Evolutionary conservation across 2,329 filamentous ascomycete genomes (phyloP), one percentile per base, ranked within the genome.

Genomic region (Colletotrichum eleusines): DNA sequence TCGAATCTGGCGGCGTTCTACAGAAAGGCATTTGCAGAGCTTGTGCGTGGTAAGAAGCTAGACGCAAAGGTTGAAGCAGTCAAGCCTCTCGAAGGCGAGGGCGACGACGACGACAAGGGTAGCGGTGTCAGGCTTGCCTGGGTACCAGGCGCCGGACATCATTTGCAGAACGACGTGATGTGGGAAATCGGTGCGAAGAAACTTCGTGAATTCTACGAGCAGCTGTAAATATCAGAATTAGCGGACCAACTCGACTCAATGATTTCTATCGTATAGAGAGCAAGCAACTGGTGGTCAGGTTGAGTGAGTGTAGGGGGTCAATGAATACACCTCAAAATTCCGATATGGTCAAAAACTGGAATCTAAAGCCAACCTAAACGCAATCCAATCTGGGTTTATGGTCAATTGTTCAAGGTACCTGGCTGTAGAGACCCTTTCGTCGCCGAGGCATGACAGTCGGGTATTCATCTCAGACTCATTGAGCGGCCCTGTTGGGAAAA

Each of bases 91-190:
- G 31, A 66, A 0, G 76, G 75, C 0, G 76, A 75, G 51, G 76
- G 73, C 8, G 76, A 60, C 1, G 33, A 73, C 38, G 79, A 80
- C 58, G 73, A 75, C 26, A 73, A 51, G 2, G 77, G 78, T 4
- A 74, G 78, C 14, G 83, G 82, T 1, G 83, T 87, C 12, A 76
- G 77, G 57, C 76, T 85, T 57, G 79, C 74, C 20, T 76, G 84
- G 55, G 83, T 87, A 1, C 77, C 80, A 3, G 81, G 80, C 3
- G 79, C 84, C 4, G 86, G 83, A 2, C 86, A 89, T 75, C 86
- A 89, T 76, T 71, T 88, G 54, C 85, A 88, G 75, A 87, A 88
- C 66, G 85, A 88, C 73, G 76, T 82, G 14, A 79, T 80, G 48
- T 87, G 84, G 84, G 77, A 85, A 64, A 75, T 80, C 2, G 86